A percentile compares a stretch with the other conserved stretches of the same genome.
phyloP scores from a whole-genome alignment of 2,329 filamentous ascomycete genomes.

The Tolypocladium tropicale region DNA sequence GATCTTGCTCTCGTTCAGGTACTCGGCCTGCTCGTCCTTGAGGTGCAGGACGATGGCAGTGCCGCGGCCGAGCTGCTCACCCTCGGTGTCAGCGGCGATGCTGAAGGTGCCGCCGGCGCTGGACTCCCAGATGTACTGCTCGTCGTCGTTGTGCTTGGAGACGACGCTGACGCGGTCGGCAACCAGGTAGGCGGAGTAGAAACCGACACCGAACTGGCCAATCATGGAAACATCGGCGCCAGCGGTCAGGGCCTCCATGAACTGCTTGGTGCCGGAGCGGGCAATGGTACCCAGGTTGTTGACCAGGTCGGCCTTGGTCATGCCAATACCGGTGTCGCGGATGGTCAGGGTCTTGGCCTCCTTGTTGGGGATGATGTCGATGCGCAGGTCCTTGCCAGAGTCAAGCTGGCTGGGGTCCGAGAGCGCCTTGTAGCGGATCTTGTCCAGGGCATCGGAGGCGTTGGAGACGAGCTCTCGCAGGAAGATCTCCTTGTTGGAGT shows the following conservation, averaged over 20 bases:
- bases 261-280: conserved; percentile 98
- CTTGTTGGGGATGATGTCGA: conserved; percentile 98
- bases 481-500: conserved; percentile 99
- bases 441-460: conserved; percentile 97
- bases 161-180: conserved; percentile 91
- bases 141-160: conserved; percentile 99
- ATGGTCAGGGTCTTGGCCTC: conserved; percentile 96
- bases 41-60: conserved; percentile 98
- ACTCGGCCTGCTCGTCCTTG: conserved; percentile 98
- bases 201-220: conserved; percentile 99
- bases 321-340: conserved; percentile 96
- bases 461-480: conserved; percentile 97
- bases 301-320: conserved; percentile 99
- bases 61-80: conserved; percentile 83
- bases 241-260: conserved; percentile 98
- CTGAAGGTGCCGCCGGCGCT: conserved; percentile 95
- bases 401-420: conserved; percentile 97
- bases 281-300: conserved; percentile 99
- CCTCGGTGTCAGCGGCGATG: conserved; percentile 81
- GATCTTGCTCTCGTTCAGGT: conserved; percentile 97
- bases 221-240: conserved; percentile 99
- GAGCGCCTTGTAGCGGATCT: conserved; percentile 97
- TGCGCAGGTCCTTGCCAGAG: conserved; percentile 91
- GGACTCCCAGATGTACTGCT: conserved; percentile 99
- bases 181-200: conserved; percentile 99